These are phyloP conservation scores for Acorus gramineus DNA, from an alignment of 106 monocot genomes.

Conservation along the genomic window DNA sequence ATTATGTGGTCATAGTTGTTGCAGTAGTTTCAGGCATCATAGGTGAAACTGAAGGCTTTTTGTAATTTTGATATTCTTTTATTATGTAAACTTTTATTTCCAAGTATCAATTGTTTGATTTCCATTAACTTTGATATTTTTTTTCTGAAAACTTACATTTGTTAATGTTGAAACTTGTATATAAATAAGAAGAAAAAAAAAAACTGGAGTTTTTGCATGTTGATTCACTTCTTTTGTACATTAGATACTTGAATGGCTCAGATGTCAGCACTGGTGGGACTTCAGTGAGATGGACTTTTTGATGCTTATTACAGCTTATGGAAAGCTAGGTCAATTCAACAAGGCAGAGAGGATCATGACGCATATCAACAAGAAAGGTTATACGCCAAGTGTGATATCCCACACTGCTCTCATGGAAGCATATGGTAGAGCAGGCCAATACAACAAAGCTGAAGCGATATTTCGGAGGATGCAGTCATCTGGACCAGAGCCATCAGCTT, in stretches of 20 bases:
- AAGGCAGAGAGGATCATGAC: slow-evolving; percentile 69
- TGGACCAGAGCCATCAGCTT: slow-evolving; percentile 83
- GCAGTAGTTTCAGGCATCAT: no score
- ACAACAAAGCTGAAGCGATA: slow-evolving; percentile 67
- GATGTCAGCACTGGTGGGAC: slow-evolving; percentile 91
- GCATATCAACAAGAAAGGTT: slow-evolving; percentile 84
- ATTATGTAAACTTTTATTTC: no score
- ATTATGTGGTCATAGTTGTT: no score
- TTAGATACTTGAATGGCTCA: slow-evolving; percentile 97
- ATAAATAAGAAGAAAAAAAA: no score
- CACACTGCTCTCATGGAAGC: slow-evolving; percentile 93
- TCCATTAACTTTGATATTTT: no score
- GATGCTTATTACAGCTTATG: slow-evolving; percentile 86
- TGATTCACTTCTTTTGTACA: slow-evolving; percentile 5
- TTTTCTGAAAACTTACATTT: no score
- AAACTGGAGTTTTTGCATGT: no score
- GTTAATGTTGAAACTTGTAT: no score
- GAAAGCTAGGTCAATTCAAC: slow-evolving; percentile 70
- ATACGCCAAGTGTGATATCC: slow-evolving; percentile 75
- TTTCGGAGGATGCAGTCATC: slow-evolving; percentile 77
- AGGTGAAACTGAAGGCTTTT: no score
- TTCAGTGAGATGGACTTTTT: slow-evolving; percentile 89
- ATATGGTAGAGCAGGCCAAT: slow-evolving; percentile 71
- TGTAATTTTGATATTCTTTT: no score
- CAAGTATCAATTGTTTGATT: no score